Base-by-base conservation (phyloP, 768 basidiomycete species). In the Infundibulicybe gibba region DNA sequence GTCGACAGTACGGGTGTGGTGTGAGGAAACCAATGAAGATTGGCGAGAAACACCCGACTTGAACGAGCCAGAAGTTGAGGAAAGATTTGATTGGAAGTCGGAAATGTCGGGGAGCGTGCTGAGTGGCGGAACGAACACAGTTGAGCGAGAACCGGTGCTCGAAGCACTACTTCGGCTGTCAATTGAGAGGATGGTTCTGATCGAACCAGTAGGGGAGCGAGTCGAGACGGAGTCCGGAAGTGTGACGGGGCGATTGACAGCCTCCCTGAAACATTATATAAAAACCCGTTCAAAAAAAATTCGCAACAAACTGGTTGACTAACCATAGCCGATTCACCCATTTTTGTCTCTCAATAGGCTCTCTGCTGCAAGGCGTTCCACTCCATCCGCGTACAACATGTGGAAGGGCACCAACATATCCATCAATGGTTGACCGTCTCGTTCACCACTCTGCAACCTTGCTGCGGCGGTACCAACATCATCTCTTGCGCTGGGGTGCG, bases 311-410 rank as follows among this genome's bases (percentile, higher is more conserved):
- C 13, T 41, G 32, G n/a, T 35, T 54, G 1, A 70, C 81, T 41
- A 57, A 92, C 94, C 90, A 93, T 45, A 97, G 78, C 4, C 90
- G 80, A 57, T 88, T 89, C 11, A 94, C 91, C 94, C 94, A 97
- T 63, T 86, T 81, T 43, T 91, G 85, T 54, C 93, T 74, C 61
- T 94, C 48, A 87, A 64, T 6, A 92, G 76, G 53, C 89, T 93
- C 60, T 94, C 93, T n/a, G 90, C 85, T 5, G 85, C 93, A 19
- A 97, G 61, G 6, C 94, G 68, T 61, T 97, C 94, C 1, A 93
- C 83, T 1, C 94, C 93, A 61, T 97, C 94, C 10, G 79, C 76
- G 60, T 97, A 97, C 32, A 93, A 60, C 71, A 97, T 77, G 61
- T 94, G 92, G 66, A 97, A 95, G 0, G 93, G 93, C 47, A 90